Evolutionary conservation across 2,329 filamentous ascomycete genomes (phyloP).

Genomic region (Aspergillus sergii): DNA sequence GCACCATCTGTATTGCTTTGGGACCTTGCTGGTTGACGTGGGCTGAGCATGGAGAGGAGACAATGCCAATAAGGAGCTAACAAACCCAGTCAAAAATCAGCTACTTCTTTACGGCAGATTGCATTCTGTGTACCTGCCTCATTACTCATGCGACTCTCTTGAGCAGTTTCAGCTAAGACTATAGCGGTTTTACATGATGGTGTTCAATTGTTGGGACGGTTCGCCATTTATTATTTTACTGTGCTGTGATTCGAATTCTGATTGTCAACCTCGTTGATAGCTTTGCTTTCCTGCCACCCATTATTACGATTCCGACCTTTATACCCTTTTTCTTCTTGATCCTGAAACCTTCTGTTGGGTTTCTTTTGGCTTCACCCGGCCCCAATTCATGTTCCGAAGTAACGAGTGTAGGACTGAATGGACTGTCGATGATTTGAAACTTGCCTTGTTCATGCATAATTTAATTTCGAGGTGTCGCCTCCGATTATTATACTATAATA

Average conservation of each 20-base stretch:
- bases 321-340: slow-evolving; percentile 5
- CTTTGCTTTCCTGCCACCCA: not conserved
- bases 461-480: not conserved
- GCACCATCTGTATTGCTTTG: not conserved
- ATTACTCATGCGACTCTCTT: not conserved
- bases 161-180: not conserved
- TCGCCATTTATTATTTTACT: not conserved
- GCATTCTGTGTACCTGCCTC: not conserved
- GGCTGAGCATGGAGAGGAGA: not conserved
- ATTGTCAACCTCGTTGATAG: not conserved
- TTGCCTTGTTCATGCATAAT: not conserved
- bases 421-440: not conserved
- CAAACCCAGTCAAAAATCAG: not conserved
- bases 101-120: not conserved
- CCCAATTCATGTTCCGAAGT: slow-evolving; percentile 5
- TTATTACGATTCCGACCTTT: slow-evolving; percentile 1
- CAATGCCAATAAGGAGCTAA: not conserved
- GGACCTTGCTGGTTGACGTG: not conserved
- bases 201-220: slow-evolving; percentile 4
- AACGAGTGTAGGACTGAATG: slow-evolving; percentile 10
- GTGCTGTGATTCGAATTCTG: not conserved
- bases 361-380: slow-evolving; percentile 7
- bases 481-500: not conserved
- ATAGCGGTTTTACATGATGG: slow-evolving; percentile 6
- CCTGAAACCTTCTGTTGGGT: not conserved